phyloP scores from a whole-genome alignment of 225 moss, liverwort and hornwort species.

The Pseudoscleropodium purum region DNA sequence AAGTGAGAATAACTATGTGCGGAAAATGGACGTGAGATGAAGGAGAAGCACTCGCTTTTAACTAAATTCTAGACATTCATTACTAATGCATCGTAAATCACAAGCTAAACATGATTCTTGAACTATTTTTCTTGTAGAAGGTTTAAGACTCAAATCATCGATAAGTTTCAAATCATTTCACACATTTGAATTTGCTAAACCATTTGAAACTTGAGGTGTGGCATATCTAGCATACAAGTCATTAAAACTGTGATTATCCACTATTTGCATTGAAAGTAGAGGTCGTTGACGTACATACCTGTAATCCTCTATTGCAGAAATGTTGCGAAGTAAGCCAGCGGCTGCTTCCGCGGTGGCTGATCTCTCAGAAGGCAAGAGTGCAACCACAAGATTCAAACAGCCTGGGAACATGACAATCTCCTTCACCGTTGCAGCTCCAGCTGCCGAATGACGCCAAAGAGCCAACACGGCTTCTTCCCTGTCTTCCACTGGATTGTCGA shows the following conservation, averaged over 20 bases:
- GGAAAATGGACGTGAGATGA: neutral
- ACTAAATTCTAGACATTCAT: neutral
- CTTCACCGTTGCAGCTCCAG: constrained; percentile 52
- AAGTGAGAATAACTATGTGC: neutral
- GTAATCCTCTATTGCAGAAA: constrained; percentile 44
- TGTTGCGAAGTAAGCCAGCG: constrained; percentile 62
- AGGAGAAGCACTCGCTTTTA: neutral
- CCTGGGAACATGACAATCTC: constrained; percentile 76
- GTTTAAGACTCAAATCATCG: neutral
- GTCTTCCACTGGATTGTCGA: constrained; percentile 69
- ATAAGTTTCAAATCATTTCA: neutral
- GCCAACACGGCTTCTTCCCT: constrained; percentile 76
- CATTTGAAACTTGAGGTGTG: neutral
- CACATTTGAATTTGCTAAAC: neutral
- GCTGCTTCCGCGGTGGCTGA: constrained; percentile 61
- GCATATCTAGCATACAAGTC: neutral
- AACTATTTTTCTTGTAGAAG: neutral
- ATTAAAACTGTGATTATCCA: neutral
- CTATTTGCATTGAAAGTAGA: neutral
- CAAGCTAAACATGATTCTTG: neutral
- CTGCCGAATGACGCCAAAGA: constrained; percentile 71
- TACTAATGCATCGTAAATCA: neutral
- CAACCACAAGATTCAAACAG: constrained; percentile 80
- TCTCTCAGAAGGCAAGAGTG: constrained; percentile 66
- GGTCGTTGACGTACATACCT: constrained; percentile 31